phyloP scores from a whole-genome alignment of 176 grass and related monocot genomes.

The Triticum turgidum region DNA sequence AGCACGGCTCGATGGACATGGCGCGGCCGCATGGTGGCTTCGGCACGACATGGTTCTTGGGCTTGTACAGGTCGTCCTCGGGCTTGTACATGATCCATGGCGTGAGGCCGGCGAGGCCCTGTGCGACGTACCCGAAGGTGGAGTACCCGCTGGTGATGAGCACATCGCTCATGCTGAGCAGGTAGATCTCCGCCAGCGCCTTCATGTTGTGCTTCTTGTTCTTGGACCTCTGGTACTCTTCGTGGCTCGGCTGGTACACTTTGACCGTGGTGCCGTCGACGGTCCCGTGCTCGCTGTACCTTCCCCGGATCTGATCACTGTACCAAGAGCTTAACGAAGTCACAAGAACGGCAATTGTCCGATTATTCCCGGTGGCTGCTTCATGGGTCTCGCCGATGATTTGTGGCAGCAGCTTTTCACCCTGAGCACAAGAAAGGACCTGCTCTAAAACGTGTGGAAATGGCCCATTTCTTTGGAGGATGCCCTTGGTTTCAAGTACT shows the following conservation, averaged over 20 bases:
- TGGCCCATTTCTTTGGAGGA: slow-evolving; percentile 44
- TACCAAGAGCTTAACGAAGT: slow-evolving; percentile 66
- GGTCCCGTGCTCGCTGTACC: slow-evolving; percentile 43
- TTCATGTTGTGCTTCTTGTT: slow-evolving; percentile 69
- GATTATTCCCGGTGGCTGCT: slow-evolving; percentile 25
- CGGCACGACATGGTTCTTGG: slow-evolving; percentile 38
- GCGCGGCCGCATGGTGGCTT: slow-evolving; percentile 44
- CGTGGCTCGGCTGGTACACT: slow-evolving; percentile 64
- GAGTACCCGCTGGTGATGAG: slow-evolving; percentile 71
- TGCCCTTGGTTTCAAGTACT: slow-evolving; percentile 42
- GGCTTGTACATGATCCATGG: slow-evolving; percentile 67
- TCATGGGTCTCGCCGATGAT: slow-evolving; percentile 27
- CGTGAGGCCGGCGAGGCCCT: slow-evolving; percentile 53
- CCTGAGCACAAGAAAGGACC: slow-evolving; percentile 62
- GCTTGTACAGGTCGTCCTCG: slow-evolving; percentile 39
- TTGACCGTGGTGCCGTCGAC: slow-evolving; percentile 43
- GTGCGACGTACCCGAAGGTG: slow-evolving; percentile 71
- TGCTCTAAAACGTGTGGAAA: slow-evolving; percentile 57
- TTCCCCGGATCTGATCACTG: slow-evolving; percentile 48
- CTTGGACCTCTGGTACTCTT: slow-evolving; percentile 53
- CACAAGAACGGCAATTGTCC: slow-evolving; percentile 45
- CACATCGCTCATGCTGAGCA: slow-evolving; percentile 67
- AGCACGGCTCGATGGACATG: slow-evolving; percentile 83
- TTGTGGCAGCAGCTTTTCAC: slow-evolving; percentile 52
- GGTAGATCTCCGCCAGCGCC: slow-evolving; percentile 75